These are phyloP conservation scores for Mycosphaerelloides madeirae DNA, from an alignment of 2,329 filamentous ascomycete genomes.

Conservation along the genomic window DNA sequence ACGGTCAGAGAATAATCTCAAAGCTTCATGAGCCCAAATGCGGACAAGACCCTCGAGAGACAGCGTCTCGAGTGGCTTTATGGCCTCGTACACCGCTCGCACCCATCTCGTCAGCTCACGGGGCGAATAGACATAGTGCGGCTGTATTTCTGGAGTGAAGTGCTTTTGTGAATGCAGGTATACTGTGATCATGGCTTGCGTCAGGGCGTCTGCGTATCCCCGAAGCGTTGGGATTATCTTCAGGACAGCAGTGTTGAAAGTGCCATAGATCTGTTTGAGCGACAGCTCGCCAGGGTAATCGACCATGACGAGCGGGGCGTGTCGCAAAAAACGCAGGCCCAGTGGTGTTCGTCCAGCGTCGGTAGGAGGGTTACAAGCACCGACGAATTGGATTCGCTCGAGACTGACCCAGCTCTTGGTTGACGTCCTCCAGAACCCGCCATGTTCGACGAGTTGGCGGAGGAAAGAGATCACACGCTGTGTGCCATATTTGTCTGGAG, in stretches of 20 bases:
- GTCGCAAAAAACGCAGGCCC: constrained; percentile 86
- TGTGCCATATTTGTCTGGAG: constrained; percentile 94
- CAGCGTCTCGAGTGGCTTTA: constrained; percentile 82
- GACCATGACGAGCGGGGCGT: constrained; percentile 98
- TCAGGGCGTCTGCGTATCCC: constrained; percentile 89
- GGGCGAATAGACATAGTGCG: constrained; percentile 98
- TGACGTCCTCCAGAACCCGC: constrained; percentile 96
- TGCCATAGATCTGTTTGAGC: constrained; percentile 94
- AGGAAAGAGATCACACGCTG: constrained; percentile 97
- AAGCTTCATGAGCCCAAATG: constrained; percentile 96
- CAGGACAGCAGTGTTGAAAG: constrained; percentile 91
- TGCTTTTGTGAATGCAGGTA: constrained; percentile 90
- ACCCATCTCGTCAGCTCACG: constrained; percentile 98
- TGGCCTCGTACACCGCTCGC: constrained; percentile 93
- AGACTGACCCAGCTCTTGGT: constrained; percentile 98
- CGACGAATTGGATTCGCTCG: constrained; percentile 97
- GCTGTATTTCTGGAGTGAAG: constrained; percentile 95
- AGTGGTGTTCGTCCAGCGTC: constrained; percentile 95
- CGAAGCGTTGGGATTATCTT: constrained; percentile 95
- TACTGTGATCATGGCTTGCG: constrained; percentile 94
- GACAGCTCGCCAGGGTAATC: constrained; percentile 97
- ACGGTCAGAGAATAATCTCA: constrained; percentile 95
- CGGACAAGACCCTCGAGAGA: constrained; percentile 86
- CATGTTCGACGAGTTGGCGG: constrained; percentile 94
- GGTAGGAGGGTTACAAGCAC: constrained; percentile 95